Evolutionary conservation across 2,329 filamentous ascomycete species (phyloP), one percentile per base, ranked within the genome.

Genomic region (Dothidotthia symphoricarpi): DNA sequence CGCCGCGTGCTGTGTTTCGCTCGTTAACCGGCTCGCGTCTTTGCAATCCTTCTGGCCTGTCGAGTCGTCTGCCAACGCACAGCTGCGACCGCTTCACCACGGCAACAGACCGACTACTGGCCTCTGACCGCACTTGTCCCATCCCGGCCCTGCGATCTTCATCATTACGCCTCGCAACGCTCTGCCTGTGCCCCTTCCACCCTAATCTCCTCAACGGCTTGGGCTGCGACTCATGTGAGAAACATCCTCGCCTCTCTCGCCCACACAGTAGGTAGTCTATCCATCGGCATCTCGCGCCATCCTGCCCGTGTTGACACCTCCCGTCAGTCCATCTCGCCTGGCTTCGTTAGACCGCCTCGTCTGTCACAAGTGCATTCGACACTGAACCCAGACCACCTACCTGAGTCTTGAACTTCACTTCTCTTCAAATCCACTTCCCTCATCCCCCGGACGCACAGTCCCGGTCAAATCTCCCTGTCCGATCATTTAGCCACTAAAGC

Each of bases 191-290:
- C 49, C 61, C 44, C 53, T 62, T 64, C 61, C 62, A 49, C 61
- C 51, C 62, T 66, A 66, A 64, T 66, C 53, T 51, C 45, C 47
- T 51, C 47, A 55, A 53, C 50, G 53, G 54, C 52, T 55, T 59
- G 57, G 51, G 55, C 61, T 58, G 57, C 62, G 61, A 65, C 58
- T 63, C 58, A 61, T 65, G 63, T 59, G 19, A 54, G 39, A 57
- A 57, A 53, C 60, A n/a, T n/a, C 19, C 19, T 22, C 19, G 19
- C 19, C 19, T 22, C 9, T 22, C 19, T 9, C 9, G 19, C 9
- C 19, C 19, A 22, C 9, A n/a, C 19, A 22, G 9, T 22, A 5
- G 5, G 19, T 53, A 45, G 36, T 48, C 55, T 52, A 49, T 52
- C 60, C 59, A 59, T 62, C 55, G 57, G 40, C 43, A 45, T 38